A percentile compares a stretch with the other conserved stretches of the same genome.
Evolutionary conservation across 495 filamentous ascomycete species (phyloP).

Genomic region (Apiosordaria backusii): DNA sequence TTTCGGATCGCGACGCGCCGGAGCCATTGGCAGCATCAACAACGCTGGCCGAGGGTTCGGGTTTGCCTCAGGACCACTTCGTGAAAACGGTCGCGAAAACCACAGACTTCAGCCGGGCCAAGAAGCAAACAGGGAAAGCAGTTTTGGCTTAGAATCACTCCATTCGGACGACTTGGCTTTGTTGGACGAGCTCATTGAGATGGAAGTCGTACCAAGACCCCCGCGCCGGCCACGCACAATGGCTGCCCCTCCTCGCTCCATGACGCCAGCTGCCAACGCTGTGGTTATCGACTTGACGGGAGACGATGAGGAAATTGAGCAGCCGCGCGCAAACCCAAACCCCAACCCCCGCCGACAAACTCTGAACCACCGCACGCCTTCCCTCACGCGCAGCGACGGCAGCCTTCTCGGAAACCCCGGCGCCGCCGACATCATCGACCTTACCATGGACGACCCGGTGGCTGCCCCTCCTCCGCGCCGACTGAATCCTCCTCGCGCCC

Average conservation of each 20-base stretch:
- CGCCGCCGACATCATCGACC: conserved; percentile 32
- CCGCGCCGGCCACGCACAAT: conserved; percentile 1
- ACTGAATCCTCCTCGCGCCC: conserved; percentile 1
- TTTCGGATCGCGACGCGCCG: not conserved
- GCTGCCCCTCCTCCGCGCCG: conserved; percentile 8
- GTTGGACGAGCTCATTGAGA: conserved; percentile 18
- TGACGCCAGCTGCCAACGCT: not conserved
- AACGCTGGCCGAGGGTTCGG: too few relatives aligned
- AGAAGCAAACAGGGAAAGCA: not conserved
- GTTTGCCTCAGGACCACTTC: too few relatives aligned
- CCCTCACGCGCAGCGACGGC: conserved; percentile 40
- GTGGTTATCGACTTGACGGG: conserved; percentile 42
- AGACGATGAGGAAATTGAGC: conserved; percentile 32
- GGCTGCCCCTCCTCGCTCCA: conserved; percentile 1
- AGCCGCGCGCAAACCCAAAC: conserved; percentile 4
- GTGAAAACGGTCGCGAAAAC: too few relatives aligned
- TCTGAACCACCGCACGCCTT: conserved; percentile 35
- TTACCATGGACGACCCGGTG: conserved; percentile 36
- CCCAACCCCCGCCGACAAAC: conserved; percentile 31
- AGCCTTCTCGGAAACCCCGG: conserved; percentile 33
- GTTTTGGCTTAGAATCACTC: not conserved
- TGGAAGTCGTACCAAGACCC: conserved; percentile 18
- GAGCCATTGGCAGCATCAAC: not conserved
- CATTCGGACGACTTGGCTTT: not conserved
- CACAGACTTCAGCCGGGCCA: too few relatives aligned